These are phyloP conservation scores for Pythium brassicae DNA, from an alignment of 352 stramenopile species.

Conservation along the genomic window DNA sequence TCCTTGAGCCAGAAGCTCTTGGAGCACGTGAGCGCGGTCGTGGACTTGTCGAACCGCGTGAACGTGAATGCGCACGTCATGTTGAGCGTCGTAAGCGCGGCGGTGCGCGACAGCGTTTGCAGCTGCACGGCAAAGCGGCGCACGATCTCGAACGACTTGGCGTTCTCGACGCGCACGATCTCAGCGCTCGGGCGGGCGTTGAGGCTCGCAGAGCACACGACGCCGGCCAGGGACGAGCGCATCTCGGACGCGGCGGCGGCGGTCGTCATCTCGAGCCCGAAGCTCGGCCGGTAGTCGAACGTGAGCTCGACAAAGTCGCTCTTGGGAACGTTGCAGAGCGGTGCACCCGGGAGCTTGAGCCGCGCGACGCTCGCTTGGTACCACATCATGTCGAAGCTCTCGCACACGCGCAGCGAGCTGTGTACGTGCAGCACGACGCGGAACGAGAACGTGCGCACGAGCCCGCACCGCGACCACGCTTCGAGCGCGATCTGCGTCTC, in stretches of 20 bases:
- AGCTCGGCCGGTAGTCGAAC: conserved; percentile 30
- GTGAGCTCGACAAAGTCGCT: conserved; percentile 52
- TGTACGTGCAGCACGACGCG: conserved; percentile 32
- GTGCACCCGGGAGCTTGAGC: not conserved
- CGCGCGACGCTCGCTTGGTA: conserved; percentile 23
- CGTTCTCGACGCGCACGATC: conserved; percentile 3
- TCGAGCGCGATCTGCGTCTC: conserved; percentile 15
- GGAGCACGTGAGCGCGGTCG: conserved; percentile 4
- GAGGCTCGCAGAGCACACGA: conserved; percentile 10
- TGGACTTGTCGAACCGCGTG: conserved; percentile 12
- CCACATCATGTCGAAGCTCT: conserved; percentile 37
- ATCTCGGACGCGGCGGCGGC: not conserved
- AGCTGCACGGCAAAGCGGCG: conserved; percentile 11
- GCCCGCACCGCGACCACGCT: conserved; percentile 36
- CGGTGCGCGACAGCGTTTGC: conserved; percentile 7
- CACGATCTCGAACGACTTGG: conserved; percentile 1
- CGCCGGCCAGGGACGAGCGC: not conserved
- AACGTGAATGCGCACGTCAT: conserved; percentile 18
- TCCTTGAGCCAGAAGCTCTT: conserved; percentile 20
- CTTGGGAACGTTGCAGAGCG: conserved; percentile 24
- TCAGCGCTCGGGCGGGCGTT: not conserved
- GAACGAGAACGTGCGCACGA: conserved; percentile 23
- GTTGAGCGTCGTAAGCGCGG: conserved; percentile 7
- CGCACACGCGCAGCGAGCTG: conserved; percentile 23
- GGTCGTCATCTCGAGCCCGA: conserved; percentile 11